phyloP scores from a whole-genome alignment of 768 basidiomycete genomes.

The Termitomyces sp. region DNA sequence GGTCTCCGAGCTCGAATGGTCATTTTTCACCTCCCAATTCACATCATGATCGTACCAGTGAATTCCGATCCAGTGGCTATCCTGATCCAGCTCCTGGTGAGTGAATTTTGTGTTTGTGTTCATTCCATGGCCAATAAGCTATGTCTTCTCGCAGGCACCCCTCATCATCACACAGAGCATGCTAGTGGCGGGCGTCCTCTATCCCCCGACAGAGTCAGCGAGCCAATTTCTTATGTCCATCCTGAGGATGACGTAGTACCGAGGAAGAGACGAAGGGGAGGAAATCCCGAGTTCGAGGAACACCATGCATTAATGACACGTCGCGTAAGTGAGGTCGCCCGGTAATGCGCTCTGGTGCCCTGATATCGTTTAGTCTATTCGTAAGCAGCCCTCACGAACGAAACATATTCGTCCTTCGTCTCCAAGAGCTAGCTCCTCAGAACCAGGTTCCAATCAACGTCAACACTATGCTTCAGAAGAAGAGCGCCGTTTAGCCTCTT shows the following conservation, averaged over 20 bases:
- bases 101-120: slow-evolving; percentile 3
- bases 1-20: slow-evolving; percentile 15
- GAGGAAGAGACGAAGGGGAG: slow-evolving; percentile 46
- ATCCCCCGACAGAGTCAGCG: slow-evolving; percentile 30
- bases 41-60: slow-evolving; percentile 4
- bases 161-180: slow-evolving; percentile 14
- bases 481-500: slow-evolving; percentile 51
- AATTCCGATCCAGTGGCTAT: slow-evolving; percentile 5
- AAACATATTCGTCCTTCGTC: slow-evolving; percentile 28
- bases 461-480: slow-evolving; percentile 26
- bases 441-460: slow-evolving; percentile 20
- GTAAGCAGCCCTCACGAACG: slow-evolving; percentile 35
- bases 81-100: slow-evolving; percentile 9
- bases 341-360: background rate
- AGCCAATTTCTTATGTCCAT: slow-evolving; percentile 25
- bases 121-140: background rate
- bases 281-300: slow-evolving; percentile 47
- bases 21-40: slow-evolving; percentile 18
- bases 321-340: slow-evolving; percentile 44
- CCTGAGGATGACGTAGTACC: slow-evolving; percentile 21
- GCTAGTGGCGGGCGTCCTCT: slow-evolving; percentile 28
- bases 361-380: slow-evolving; percentile 25
- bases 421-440: slow-evolving; percentile 19
- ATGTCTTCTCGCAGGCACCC: slow-evolving; percentile 22
- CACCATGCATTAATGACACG: slow-evolving; percentile 37